A percentile compares a stretch with the other conserved stretches of the same genome.
These are phyloP conservation scores for Verbascum thapsus DNA, from an alignment of 257 asterid genomes.

Conservation along the genomic window DNA sequence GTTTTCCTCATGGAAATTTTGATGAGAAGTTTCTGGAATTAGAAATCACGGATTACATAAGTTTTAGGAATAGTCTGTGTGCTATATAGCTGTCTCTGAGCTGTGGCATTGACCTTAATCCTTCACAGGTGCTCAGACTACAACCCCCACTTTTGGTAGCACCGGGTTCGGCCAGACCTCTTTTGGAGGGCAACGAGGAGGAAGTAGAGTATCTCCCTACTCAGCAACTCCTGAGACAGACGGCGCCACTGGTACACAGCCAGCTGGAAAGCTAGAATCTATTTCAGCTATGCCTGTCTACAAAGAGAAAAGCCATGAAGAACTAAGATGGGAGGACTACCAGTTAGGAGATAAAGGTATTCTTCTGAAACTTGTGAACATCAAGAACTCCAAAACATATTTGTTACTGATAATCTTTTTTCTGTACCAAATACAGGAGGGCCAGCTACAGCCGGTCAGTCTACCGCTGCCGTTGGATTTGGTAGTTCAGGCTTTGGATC, in stretches of 20 bases:
- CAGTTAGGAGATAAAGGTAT: constrained; percentile 63
- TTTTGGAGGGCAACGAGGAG: constrained; percentile 77
- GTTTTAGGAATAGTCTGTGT: constrained; percentile 9
- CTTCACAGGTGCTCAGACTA: constrained; percentile 69
- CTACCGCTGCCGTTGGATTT: constrained; percentile 54
- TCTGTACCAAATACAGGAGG: constrained; percentile 64
- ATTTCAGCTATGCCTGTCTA: constrained; percentile 71
- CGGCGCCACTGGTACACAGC: constrained; percentile 40
- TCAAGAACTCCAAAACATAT: constrained; percentile 14
- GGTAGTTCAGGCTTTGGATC: constrained; percentile 63
- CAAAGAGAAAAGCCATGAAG: constrained; percentile 77
- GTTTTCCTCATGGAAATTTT: too few relatives aligned
- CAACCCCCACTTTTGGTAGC: constrained; percentile 64
- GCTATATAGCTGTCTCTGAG: constrained; percentile 23
- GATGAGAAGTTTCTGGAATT: too few relatives aligned
- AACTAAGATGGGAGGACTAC: constrained; percentile 83
- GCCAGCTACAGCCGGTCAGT: constrained; percentile 79
- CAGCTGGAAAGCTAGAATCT: constrained; percentile 57
- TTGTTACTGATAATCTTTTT: constrained; percentile 25
- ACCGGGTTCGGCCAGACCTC: constrained; percentile 69
- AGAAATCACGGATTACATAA: not conserved
- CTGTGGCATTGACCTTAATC: constrained; percentile 20
- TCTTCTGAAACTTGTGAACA: constrained; percentile 22
- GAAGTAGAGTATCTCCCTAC: constrained; percentile 60
- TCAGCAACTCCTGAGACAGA: constrained; percentile 57